These are phyloP conservation scores for Plasmodium ovale DNA, from an alignment of 169 alveolate species.

Conservation along the genomic window DNA sequence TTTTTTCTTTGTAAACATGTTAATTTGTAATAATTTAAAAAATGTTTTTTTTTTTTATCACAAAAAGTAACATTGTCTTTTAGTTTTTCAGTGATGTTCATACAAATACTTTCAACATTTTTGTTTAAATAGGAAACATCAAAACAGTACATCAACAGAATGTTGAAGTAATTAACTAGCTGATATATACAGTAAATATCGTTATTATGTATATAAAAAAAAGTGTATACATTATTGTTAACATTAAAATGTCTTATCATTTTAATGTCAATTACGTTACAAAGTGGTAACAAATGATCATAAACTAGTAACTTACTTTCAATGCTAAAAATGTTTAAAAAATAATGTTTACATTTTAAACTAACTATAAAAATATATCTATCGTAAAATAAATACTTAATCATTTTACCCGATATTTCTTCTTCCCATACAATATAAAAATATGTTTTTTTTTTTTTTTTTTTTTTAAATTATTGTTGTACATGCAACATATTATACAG, in stretches of 20 bases:
- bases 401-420: constrained; percentile 26
- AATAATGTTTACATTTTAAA: not conserved
- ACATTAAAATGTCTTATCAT: constrained; percentile 14
- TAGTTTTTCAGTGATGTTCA: constrained; percentile 27
- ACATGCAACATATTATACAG: constrained; percentile 35
- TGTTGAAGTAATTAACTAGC: constrained; percentile 11
- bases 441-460: not conserved
- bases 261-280: not conserved
- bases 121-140: constrained; percentile 3
- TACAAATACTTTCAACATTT: constrained; percentile 16
- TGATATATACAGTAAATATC: constrained; percentile 21
- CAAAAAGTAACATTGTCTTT: not conserved
- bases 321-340: constrained; percentile 22
- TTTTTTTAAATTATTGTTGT: not conserved
- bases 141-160: constrained; percentile 10
- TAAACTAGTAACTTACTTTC: constrained; percentile 21
- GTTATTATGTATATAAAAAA: constrained; percentile 20
- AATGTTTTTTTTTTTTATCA: constrained; percentile 1
- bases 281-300: constrained; percentile 18
- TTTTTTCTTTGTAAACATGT: not conserved
- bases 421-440: constrained; percentile 55
- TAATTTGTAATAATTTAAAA: not conserved
- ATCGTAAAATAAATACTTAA: not conserved
- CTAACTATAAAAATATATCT: constrained; percentile 28
- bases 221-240: constrained; percentile 20